Evolutionary conservation across 441 rosid genomes (phyloP), one percentile per base, ranked within the genome.

Genomic region (Erysimum pusillum): DNA sequence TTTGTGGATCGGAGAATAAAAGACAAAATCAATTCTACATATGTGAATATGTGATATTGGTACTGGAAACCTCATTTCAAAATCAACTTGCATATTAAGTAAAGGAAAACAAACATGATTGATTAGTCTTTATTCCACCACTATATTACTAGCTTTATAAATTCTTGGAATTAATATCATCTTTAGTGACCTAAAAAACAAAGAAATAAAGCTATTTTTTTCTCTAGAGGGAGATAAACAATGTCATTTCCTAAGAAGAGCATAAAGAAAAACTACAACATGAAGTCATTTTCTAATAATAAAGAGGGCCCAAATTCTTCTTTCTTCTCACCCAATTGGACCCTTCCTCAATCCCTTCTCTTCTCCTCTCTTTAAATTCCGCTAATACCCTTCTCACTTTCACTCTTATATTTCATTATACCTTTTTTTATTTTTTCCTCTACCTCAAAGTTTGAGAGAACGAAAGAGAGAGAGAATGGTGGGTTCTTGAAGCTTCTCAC

Each of bases 361-460:
- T 12, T 56, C 76, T 58, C 28, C 32, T 38, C 75, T 80, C 83
- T 87, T 80, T 89, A 86, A 85, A 86, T 81, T 71, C 65, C 85
- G 69, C 71, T 73, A 61, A 79, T 76, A 75, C 68, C 79, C 83
- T 59, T 63, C 75, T 65, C 81, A 76, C 54, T 58, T 79, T 80
- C 73, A 76, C 65, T 65, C 80, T 63, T 73, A 84, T 63, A 22
- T 52, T 75, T 67, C 59, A 56, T 15, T 17, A 61, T 82, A 81
- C 76, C 80, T 53, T 60, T 63, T 56, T 35, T 3, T 25, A 12
- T 14, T 52, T 42, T 69, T 67, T 63, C 54, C 45, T 44, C 71
- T 65, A 38, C 73, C 65, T 66, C 77, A 72, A 52, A 63, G 46
- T 39, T 63, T 25, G 44, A 63, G 74, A 67, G 65, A 63, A 32